phyloP scores from a whole-genome alignment of 108 stramenopile species.

The Cyclotella cryptica region DNA sequence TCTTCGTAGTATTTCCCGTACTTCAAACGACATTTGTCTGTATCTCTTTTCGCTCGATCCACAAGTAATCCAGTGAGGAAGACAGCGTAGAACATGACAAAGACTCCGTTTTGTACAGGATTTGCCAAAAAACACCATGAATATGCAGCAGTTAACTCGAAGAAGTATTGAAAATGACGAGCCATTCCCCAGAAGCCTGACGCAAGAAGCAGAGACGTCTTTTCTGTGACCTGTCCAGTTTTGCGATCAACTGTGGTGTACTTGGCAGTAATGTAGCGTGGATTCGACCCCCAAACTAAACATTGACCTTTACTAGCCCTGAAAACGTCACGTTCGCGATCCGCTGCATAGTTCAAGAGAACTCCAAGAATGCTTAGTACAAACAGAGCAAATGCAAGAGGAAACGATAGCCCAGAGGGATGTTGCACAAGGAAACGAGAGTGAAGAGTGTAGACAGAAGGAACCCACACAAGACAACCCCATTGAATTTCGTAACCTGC shows the following conservation, averaged over 20 bases:
- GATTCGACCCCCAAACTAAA: slow-evolving; percentile 90
- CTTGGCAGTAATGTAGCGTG: slow-evolving; percentile 88
- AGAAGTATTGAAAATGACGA: slow-evolving; percentile 98
- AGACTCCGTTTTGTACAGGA: slow-evolving; percentile 67
- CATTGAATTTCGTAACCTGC: slow-evolving; percentile 97
- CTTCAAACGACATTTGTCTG: slow-evolving; percentile 92
- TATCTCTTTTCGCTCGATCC: slow-evolving; percentile 97
- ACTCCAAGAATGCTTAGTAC: slow-evolving; percentile 76
- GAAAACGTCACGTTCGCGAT: slow-evolving; percentile 95
- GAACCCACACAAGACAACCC: slow-evolving; percentile 99
- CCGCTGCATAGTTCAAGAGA: slow-evolving; percentile 96
- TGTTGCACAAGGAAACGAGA: slow-evolving; percentile 87
- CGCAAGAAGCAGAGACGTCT: slow-evolving; percentile 83
- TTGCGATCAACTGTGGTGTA: slow-evolving; percentile 82
- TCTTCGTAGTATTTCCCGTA: slow-evolving; percentile 97
- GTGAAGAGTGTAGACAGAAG: slow-evolving; percentile 93
- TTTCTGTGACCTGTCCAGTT: slow-evolving; percentile 53
- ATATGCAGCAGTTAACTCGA: slow-evolving; percentile 90
- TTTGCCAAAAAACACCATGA: slow-evolving; percentile 88
- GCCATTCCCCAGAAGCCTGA: slow-evolving; percentile 93
- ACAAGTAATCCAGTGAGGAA: slow-evolving; percentile 94
- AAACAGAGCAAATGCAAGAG: slow-evolving; percentile 68
- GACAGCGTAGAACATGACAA: slow-evolving; percentile 92
- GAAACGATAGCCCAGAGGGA: slow-evolving; percentile 74
- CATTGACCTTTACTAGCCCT: slow-evolving; percentile 84